Evolutionary conservation across 495 filamentous ascomycete genomes (phyloP), one percentile per base, ranked within the genome.

Genomic region (Hypoxylon rickii): DNA sequence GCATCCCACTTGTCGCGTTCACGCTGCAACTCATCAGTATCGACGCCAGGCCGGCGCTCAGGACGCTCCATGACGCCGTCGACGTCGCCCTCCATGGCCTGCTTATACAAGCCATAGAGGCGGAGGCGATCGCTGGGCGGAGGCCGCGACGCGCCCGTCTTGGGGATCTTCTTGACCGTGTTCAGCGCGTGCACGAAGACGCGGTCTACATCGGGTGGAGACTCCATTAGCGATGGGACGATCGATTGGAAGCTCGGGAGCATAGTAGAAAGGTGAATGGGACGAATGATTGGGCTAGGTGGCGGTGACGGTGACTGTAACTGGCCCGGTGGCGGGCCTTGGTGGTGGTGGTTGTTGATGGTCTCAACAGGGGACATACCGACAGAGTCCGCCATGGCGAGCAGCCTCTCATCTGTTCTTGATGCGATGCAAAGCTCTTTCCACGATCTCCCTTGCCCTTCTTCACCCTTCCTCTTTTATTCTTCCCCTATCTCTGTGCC

Each of bases 111-210:
- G 44, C 94, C 94, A 85, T 98, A 98, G 48, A 98, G 86, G 58
- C 86, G 87, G 61, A 98, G 76, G 19, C 94, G 88, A 64, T 92
- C 93, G 24, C 81, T 76, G 7, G 92, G 80, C 29, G 94, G 95
- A 15, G 94, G 94, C 32, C 93, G 86, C 44, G 89, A 83, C 33
- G 89, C 89, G 18, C 94, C 93, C 11, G 91, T 95, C 65, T 91
- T 92, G 62, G 90, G 90, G 52, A 98, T 96, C 65, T 94, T 94
- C 73, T 96, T 96, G 58, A 97, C 94, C 20, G 93, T 97, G 74
- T 96, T 96, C 68, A 98, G 85, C 52, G 94, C 94, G 83, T 98
- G 93, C 71, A 93, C 92, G 75, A 98, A 98, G 70, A 98, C 94
- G 66, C 94, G 86, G 76, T 98, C 94, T 96, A 65, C 40, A 16